A percentile compares a stretch with the other conserved stretches of the same genome.
phyloP scores from a whole-genome alignment of 306 rosid genomes.

The Vicia faba region DNA sequence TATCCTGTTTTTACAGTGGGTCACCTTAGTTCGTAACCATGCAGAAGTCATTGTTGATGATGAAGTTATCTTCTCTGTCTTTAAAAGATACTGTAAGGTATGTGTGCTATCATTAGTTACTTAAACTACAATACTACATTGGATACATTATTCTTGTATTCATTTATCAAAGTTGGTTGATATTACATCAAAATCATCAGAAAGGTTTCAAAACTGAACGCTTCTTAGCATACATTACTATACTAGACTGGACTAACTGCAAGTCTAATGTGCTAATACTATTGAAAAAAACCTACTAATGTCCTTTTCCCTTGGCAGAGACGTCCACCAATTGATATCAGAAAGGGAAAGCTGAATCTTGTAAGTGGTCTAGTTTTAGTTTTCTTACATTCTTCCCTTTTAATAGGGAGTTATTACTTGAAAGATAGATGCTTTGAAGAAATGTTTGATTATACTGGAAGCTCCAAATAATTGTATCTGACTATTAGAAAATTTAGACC shows the following conservation, averaged over 20 bases:
- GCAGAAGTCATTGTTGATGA: conserved; percentile 85
- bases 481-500: background rate
- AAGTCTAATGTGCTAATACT: conserved; percentile 26
- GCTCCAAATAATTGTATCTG: conserved; percentile 28
- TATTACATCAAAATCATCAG: conserved; percentile 5
- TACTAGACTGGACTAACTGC: conserved; percentile 21
- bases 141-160: conserved; percentile 5
- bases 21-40: conserved; percentile 74
- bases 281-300: conserved; percentile 30
- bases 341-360: conserved; percentile 78
- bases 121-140: background rate
- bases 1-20: conserved; percentile 77
- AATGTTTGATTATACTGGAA: conserved; percentile 10
- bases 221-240: conserved; percentile 7
- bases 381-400: conserved; percentile 9
- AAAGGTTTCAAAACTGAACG: conserved; percentile 28
- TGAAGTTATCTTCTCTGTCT: conserved; percentile 59
- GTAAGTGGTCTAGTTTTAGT: conserved; percentile 56
- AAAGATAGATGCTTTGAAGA: background rate
- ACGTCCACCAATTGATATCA: conserved; percentile 81
- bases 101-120: conserved; percentile 27
- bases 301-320: conserved; percentile 69
- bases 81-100: conserved; percentile 79
- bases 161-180: conserved; percentile 19
- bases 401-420: conserved; percentile 12